Evolutionary conservation across 805 yeast species (phyloP), one percentile per base, ranked within the genome.

Genomic region (Yarrowia yakushimensis): DNA sequence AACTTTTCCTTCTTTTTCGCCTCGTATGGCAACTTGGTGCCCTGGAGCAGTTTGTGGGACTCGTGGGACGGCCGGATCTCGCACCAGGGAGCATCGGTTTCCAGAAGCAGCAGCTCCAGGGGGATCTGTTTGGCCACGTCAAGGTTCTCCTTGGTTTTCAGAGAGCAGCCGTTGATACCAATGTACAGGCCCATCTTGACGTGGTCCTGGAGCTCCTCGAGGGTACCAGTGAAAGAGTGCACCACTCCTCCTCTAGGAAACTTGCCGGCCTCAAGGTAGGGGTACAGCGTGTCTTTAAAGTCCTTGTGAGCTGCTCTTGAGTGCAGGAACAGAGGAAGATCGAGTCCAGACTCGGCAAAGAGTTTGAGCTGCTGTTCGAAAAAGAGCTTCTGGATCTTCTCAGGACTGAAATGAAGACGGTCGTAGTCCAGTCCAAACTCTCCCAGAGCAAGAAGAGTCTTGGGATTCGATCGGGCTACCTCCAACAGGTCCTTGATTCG

Each of bases 1-100:
- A 74, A 83, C 61, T 83, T 81, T 50, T 88, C 93, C 64, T 86
- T 84, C 70, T 89, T 88, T 27, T 85, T 79, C 13, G 82, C 70
- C 2, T 86, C 85, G 66, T 83, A 83, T 0, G 92, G 92, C 23
- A 66, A 63, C 10, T 52, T 54, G 9, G 65, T 63, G 10, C 64
- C 50, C 81, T 81, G 54, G 65, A 77, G 80, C 39, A 60, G 63
- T 65, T 82, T 76, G 73, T 82, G 84, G 15, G 94, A 82, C 2
- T 90, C 90, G 71, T 90, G 97, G 10, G 94, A 81, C 67, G 83
- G 88, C 64, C 96, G 79, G 48, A 94, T 83, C 70, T 92, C 98
- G 76, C 99, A 94, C 99, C 99, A 94, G 1, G 99, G 99, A 3
- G 97, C 91, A 74, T 94, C 99, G 0, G 97, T 93, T 71, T 94